A percentile compares a stretch with the other conserved stretches of the same genome.
Conservation (phyloP, 192 early-diverging fungal species). For the Rhizophagus clarus region DNA sequence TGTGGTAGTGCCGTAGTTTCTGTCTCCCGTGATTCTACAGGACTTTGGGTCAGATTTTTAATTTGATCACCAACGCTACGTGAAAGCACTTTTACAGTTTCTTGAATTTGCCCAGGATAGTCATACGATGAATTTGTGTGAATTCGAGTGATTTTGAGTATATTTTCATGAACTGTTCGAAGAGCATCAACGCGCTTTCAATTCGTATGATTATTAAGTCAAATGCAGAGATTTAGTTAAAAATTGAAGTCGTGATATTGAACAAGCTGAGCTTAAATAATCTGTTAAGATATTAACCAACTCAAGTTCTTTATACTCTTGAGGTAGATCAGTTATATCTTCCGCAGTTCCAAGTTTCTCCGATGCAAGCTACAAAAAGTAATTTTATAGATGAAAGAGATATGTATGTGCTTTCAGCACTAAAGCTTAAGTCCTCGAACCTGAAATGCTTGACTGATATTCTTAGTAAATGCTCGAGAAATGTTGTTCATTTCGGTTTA, state of each 20-base stretch:
- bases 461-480: not conserved
- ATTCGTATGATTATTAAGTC: not conserved
- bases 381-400: not conserved
- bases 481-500: not conserved
- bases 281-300: constrained; percentile 51
- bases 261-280: not conserved
- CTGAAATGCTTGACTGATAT: not conserved
- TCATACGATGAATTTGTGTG: constrained; percentile 78
- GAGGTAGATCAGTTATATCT: constrained; percentile 91
- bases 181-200: constrained; percentile 77
- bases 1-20: constrained; percentile 36
- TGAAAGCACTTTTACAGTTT: constrained; percentile 74
- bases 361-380: constrained; percentile 71
- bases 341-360: constrained; percentile 81
- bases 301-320: constrained; percentile 92
- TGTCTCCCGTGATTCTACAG: constrained; percentile 41
- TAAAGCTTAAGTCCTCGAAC: not conserved
- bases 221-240: not conserved
- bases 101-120: constrained; percentile 68
- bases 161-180: constrained; percentile 64
- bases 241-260: not conserved
- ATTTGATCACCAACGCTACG: constrained; percentile 67
- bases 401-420: not conserved
- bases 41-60: constrained; percentile 54
- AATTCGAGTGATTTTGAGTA: constrained; percentile 75